Evolutionary conservation across 2,329 filamentous ascomycete species (phyloP).

Genomic region (Zymoseptoria passerinii): DNA sequence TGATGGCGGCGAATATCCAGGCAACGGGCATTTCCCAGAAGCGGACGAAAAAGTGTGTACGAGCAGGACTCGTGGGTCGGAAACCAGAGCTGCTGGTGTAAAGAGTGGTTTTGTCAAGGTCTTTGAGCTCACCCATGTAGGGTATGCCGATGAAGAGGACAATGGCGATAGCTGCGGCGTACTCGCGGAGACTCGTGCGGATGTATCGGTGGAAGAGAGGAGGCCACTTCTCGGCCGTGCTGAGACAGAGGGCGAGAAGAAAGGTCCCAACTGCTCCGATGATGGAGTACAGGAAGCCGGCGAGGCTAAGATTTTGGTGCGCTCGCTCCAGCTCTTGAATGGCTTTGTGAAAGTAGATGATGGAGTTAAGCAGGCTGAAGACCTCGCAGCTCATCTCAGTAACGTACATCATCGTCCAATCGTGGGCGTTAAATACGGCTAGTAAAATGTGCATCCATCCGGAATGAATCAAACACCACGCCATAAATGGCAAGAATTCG

Average conservation of each 20-base stretch:
- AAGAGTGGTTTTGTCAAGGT: constrained; percentile 51
- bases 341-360: constrained; percentile 62
- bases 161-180: constrained; percentile 59
- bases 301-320: constrained; percentile 48
- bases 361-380: constrained; percentile 57
- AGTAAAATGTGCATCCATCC: constrained; percentile 58
- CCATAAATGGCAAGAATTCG: constrained; percentile 58
- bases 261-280: constrained; percentile 58
- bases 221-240: constrained; percentile 52
- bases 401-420: constrained; percentile 64
- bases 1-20: constrained; percentile 55
- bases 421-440: constrained; percentile 58
- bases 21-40: constrained; percentile 54
- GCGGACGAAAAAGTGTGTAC: constrained; percentile 50
- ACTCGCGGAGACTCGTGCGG: constrained; percentile 53
- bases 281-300: constrained; percentile 56
- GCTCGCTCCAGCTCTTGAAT: constrained; percentile 55
- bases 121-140: constrained; percentile 50
- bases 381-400: constrained; percentile 60
- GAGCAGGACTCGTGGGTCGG: constrained; percentile 48
- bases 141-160: constrained; percentile 58
- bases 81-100: constrained; percentile 47
- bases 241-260: constrained; percentile 53
- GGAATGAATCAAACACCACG: constrained; percentile 58
- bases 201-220: constrained; percentile 55